Base-by-base conservation (phyloP, 2,329 filamentous ascomycete genomes). In the Aspergillus phoenicis region DNA sequence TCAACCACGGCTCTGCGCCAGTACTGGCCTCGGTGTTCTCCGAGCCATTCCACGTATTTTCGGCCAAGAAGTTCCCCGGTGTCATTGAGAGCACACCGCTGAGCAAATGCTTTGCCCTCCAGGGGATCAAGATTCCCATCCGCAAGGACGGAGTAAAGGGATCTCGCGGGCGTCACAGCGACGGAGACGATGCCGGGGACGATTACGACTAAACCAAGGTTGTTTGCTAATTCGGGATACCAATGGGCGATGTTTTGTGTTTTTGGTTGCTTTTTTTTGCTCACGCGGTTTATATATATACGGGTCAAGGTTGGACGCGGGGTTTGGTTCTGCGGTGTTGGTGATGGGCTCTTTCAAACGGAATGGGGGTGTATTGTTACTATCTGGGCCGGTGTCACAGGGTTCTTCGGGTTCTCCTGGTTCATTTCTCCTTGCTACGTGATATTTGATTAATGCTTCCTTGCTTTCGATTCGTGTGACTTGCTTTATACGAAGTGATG, bases 101-200 rank as follows among this genome's bases (percentile, higher is more conserved):
- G 17, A 97, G 93, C 83, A 97, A 96, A 77, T 91, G 88, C 63
- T 98, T 99, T 78, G 94, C 95, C 3, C 84, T 86, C 1, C 95
- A 99, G 72, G 95, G 95, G 24, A 96, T 97, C 78, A 97, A 97
- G 78, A 97, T 98, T 24, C 94, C 94, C 0, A 97, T 98, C 58
- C 83, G 94, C 22, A 97, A 97, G 77, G 94, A 97, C 71, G 88
- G 89, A 72, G 81, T 70, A 78, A 84, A 76, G 71, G 77, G 65
- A 56, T 80, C 61, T 3, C 70, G 72, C 5, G 73, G 73, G 43
- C 73, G 73, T 10, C 72, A 71, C 48, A 72, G 70, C 28, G 73
- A 75, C 24, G 72, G 68, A 4, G 73, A 75, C 11, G 73, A 75
- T 22, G 73, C 71, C 20, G 66, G 70, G 10, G 73, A 73, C 45